Base-by-base conservation (phyloP, 1,284 basidiomycete species). In the Hortiboletus rubellus region DNA sequence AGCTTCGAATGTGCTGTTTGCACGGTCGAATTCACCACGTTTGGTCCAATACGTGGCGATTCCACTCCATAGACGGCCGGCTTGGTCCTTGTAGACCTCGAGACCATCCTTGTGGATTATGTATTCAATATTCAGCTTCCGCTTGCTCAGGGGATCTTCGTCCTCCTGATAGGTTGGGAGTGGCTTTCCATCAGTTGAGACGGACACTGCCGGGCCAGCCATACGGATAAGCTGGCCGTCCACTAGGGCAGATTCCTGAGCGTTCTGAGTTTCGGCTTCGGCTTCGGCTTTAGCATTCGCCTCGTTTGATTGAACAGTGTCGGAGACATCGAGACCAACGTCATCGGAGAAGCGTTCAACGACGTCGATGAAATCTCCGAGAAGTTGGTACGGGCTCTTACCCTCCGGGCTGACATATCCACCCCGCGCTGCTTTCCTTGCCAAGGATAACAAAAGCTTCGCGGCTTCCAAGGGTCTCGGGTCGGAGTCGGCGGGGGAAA, bases 21-120 rank as follows among this genome's bases (percentile, higher is more conserved):
- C 94, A 55, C 88, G 84, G 54, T 96, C 95, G 67, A 99, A 96
- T 70, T 98, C 96, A 61, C 86, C 93, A 3, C 94, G 87, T 76
- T 98, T 97, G 77, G 97, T 96, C 95, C 96, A 99, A 72, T 97
- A 99, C 1, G 96, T 98, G 4, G 96, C 96, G 38, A 99, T 74
- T 0, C 96, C 96, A 5, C 94, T 93, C 95, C 96, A 99, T 14
- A 99, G 77, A 37, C 94, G 85, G 11, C 97, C 97, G 1, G 95
- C 93, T 76, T 99, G 96, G 73, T 99, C 97, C 68, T 94, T 93
- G 75, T 97, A 99, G 15, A 93, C 78, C 5, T 81, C 81, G 37
- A 99, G 77, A 9, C 96, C 97, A 64, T 98, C 94, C 52, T 86
- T 83, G 41, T 84, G 83, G 38, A 99, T 84, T 60, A 99, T 90